Evolutionary conservation across 768 basidiomycete species (phyloP), one percentile per base, ranked within the genome.

Genomic region (Trametes cinnabarina): DNA sequence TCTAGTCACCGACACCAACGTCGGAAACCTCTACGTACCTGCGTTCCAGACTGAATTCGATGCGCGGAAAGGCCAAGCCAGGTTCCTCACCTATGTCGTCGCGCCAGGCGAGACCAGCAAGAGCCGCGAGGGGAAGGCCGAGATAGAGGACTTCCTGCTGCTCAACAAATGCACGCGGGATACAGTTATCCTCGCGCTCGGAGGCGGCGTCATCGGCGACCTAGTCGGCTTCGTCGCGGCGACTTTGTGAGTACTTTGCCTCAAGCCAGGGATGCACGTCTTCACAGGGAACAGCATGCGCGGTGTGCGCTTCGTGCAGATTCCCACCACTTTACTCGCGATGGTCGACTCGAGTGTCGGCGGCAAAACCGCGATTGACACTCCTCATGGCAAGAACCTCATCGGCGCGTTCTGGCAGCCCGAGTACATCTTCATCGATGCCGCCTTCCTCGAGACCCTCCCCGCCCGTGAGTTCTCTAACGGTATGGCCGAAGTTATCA

Each of bases 381-480:
- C 96, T 0, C 94, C 93, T 2, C 92, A 94, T 62, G 97, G 97
- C 54, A 99, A 99, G 77, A 99, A 99, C 73, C 82, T 98, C 63
- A 93, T 99, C 64, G 97, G 97, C 57, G 90, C 96, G 4, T 99
- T 98, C 79, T 94, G 94, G 92, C 96, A 98, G 73, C 97, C 97
- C 0, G 85, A 90, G 66, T 98, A 88, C 77, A 88, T 98, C 69
- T 99, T 99, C 75, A 96, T 98, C 63, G 97, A 99, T 70, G 89
- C 92, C 23, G 90, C 95, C 1, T 96, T 97, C 79, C 83, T 99
- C 55, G 92, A 94, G 68, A 94, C 92, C 1, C 85, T 99, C 2
- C 95, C 95, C 0, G 73, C 85, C 30, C 81, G 96, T 52, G 97
- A 98, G 71, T 93, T 98, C 61, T 90, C 92, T n/a, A 98, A 98